Percentiles rank a stretch among this genome's conserved stretches.
Conservation (phyloP, 148 eudicot genomes). For the Vaccinium darrowii region DNA sequence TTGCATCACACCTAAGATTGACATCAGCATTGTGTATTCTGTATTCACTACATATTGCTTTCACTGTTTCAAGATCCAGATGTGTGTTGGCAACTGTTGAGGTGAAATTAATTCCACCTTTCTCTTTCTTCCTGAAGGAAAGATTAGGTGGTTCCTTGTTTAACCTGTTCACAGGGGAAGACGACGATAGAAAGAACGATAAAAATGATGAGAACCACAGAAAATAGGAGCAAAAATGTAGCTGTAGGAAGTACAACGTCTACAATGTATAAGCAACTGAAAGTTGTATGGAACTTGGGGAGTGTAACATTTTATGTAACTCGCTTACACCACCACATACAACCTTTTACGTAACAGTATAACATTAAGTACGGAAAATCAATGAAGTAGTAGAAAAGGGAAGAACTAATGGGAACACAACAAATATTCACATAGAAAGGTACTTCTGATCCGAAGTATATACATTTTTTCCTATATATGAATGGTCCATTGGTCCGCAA, state of each 20-base stretch:
- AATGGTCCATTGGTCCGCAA: background rate
- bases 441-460: background rate
- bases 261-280: background rate
- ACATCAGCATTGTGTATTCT: slow-evolving; percentile 96
- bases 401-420: background rate
- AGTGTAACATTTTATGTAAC: background rate
- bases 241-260: background rate
- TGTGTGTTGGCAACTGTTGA: slow-evolving; percentile 85
- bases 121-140: slow-evolving; percentile 88
- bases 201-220: background rate
- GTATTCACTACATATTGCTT: slow-evolving; percentile 96
- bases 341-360: background rate
- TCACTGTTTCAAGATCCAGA: slow-evolving; percentile 94
- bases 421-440: background rate
- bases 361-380: background rate
- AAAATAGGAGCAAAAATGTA: background rate
- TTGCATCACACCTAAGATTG: slow-evolving; percentile 81
- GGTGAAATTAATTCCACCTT: slow-evolving; percentile 96
- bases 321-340: background rate
- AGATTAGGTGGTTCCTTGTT: slow-evolving; percentile 98
- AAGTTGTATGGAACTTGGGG: background rate
- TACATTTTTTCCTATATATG: background rate
- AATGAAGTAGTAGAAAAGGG: background rate
- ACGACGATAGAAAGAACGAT: background rate
- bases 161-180: slow-evolving; percentile 46